Conservation (phyloP, 352 stramenopile genomes). For the Globisporangium polare region DNA sequence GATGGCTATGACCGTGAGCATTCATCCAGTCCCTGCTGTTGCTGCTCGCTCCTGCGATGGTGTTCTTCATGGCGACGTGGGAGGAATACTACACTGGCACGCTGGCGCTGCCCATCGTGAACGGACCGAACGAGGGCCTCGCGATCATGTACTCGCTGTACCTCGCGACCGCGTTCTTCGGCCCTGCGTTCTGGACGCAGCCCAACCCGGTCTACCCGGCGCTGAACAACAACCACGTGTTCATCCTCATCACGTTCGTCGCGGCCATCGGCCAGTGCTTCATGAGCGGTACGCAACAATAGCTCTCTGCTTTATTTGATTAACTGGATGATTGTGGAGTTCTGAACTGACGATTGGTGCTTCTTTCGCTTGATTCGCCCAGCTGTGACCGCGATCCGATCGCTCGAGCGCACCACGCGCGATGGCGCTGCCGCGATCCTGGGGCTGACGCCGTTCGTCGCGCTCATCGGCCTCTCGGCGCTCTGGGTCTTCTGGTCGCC, state of each 20-base stretch:
- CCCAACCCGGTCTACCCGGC: constrained; percentile 53
- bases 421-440: constrained; percentile 61
- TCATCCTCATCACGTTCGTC: constrained; percentile 71
- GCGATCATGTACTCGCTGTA: constrained; percentile 88
- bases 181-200: constrained; percentile 64
- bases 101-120: constrained; percentile 93
- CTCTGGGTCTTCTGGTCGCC: constrained; percentile 78
- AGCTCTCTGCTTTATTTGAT: not conserved
- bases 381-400: constrained; percentile 66
- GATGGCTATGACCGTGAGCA: constrained; percentile 13
- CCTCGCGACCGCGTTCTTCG: constrained; percentile 55
- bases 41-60: constrained; percentile 66
- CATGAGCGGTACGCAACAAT: constrained; percentile 48
- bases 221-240: constrained; percentile 76
- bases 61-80: constrained; percentile 98
- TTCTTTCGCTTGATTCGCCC: constrained; percentile 8
- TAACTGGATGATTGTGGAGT: not conserved
- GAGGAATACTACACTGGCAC: constrained; percentile 98
- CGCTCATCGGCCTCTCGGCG: constrained; percentile 62
- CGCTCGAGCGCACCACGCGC: constrained; percentile 51
- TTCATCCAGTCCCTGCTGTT: constrained; percentile 64
- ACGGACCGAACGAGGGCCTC: constrained; percentile 96
- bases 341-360: not conserved
- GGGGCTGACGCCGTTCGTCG: constrained; percentile 60
- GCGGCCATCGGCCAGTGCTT: constrained; percentile 64